Percentiles rank a stretch among this genome's conserved stretches.
phyloP scores from a whole-genome alignment of 306 rosid genomes.

The Corylus americana region DNA sequence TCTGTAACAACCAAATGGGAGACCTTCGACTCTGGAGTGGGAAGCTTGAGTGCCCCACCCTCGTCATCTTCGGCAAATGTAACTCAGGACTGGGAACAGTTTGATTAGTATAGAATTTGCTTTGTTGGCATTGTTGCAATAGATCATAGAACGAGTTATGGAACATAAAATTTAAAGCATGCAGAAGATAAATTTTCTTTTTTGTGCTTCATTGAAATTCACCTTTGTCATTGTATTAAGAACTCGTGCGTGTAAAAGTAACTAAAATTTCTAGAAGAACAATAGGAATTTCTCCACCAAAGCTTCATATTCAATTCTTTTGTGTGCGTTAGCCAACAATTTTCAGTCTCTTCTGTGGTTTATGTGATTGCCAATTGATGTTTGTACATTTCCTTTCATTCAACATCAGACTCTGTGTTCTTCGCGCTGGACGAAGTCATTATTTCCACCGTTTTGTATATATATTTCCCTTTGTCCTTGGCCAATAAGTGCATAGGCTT shows the following conservation, averaged over 20 bases:
- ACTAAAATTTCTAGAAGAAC: constrained; percentile 3
- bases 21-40: constrained; percentile 45
- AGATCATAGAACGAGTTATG: background rate
- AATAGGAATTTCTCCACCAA: constrained; percentile 1
- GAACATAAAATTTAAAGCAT: background rate
- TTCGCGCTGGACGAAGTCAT: background rate
- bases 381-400: background rate
- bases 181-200: background rate
- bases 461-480: constrained; percentile 12
- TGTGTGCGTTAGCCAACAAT: background rate
- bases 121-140: background rate
- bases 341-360: background rate
- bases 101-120: constrained; percentile 24
- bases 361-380: background rate
- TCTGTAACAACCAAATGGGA: constrained; percentile 46
- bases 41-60: constrained; percentile 43
- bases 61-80: constrained; percentile 35
- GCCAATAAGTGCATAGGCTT: constrained; percentile 24
- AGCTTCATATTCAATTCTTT: background rate
- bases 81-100: constrained; percentile 42
- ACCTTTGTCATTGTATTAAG: constrained; percentile 19
- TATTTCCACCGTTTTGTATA: background rate
- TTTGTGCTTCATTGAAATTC: constrained; percentile 21
- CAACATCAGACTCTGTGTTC: background rate
- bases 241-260: background rate